Base-by-base conservation (phyloP, 441 rosid species). In the Raphanus hybrid region DNA sequence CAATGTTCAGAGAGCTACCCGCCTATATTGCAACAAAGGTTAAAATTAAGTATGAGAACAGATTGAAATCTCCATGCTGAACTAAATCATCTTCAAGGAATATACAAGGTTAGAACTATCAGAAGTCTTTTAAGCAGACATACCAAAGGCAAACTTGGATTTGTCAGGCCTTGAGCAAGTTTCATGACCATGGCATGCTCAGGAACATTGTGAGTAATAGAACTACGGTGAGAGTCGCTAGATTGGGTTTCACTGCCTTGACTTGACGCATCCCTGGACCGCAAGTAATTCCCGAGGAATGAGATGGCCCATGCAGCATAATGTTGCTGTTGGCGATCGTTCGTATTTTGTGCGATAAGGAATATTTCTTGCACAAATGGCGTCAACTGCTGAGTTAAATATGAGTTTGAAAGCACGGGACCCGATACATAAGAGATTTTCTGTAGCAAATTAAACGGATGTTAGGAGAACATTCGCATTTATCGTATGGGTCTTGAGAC, bases 231-330 rank as follows among this genome's bases (percentile, higher is more conserved):
- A 67, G 82, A 64, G 71, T 34, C 76, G 75, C 82, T 84, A 67
- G 80, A 67, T 27, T 79, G 85, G 76, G 15, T 54, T 18, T 67
- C 72, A 54, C 70, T 84, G 55, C 77, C 82, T 73, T 67, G 63
- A 68, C 76, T 83, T 54, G 32, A 64, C 66, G 69, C 73, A 80
- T 89, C 91, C 83, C 74, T 66, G 43, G 92, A 89, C 90, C 92
- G 89, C 77, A 93, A 65, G 78, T 78, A 77, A 81, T 84, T 74
- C 81, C 92, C 85, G 64, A 95, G 96, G 83, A 95, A 78, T 69
- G 97, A 88, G 75, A 90, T 81, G 48, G 93, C 90, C 99, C 99
- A 95, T 16, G 98, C 90, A 58, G 98, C 97, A 84, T 84, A 88
- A 45, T 87, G 90, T 81, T 89, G 92, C 82, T 87, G 82, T 78